Base-by-base conservation (phyloP, 2,329 filamentous ascomycete genomes). In the Diaporthe amygdali region DNA sequence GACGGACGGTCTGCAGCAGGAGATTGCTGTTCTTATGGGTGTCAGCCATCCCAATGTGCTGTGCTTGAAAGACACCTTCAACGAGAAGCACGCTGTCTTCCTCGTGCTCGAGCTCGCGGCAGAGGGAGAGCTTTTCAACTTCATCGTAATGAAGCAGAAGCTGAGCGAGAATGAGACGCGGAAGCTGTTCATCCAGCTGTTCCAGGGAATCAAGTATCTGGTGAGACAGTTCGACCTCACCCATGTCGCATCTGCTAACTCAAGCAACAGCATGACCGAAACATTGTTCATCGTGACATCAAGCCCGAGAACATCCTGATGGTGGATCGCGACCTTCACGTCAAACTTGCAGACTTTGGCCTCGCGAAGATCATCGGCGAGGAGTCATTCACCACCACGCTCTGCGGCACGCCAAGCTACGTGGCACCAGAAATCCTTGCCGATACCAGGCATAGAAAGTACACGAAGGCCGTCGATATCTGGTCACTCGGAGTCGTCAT, bases 341-440 rank as follows among this genome's bases (percentile, higher is more conserved):
- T 97, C 74, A 99, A 99, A 83, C 84, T 99, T 73, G 96, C 95
- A 25, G 96, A 99, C 81, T 99, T 99, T 82, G 96, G 96, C 55
- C 88, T 99, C 46, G 96, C 96, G 51, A 99, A 99, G 83, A 98
- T 99, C 75, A 97, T 99, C 75, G 97, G 97, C 74, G 96, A 99
- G 80, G 95, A 98, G 79, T 98, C 96, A 0, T 99, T 99, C 79
- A 98, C 96, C 1, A 98, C 95, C 0, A 98, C 96, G 0, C 85
- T 99, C 74, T 96, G 96, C 80, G 96, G 96, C 74, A 99, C 96
- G n/a, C 96, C 96, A 7, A 96, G 93, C 81, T 97, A 99, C 79
- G 96, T 98, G 72, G 96, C 97, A 1, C 96, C 96, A 1, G 96
- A 99, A 80, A 97, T 99, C 70, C 86, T 99, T 5, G 93, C 95